A percentile compares a stretch with the other conserved stretches of the same genome.
Conservation (phyloP, 2,329 filamentous ascomycete species). For the Arthrobotrys conoides region DNA sequence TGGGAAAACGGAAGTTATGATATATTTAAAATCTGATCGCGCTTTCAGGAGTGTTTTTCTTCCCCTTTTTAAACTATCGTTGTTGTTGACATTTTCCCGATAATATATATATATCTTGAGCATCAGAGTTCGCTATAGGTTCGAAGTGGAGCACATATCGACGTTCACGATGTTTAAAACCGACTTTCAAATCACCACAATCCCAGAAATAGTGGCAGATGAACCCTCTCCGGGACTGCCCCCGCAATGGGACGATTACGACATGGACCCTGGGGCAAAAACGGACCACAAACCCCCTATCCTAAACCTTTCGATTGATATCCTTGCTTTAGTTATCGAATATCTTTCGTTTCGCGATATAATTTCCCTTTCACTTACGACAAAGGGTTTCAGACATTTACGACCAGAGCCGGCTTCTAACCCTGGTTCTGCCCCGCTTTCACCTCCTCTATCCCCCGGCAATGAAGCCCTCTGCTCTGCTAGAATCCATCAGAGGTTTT, state of each 20-base stretch:
- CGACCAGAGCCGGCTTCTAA: conserved; percentile 32
- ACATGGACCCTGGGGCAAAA: conserved; percentile 34
- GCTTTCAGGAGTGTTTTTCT: conserved; percentile 20
- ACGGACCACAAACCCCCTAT: conserved; percentile 33
- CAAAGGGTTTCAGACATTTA: conserved; percentile 50
- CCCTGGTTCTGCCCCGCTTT: conserved; percentile 30
- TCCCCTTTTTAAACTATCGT: conserved; percentile 22
- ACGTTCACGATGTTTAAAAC: conserved; percentile 42
- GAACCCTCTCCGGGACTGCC: conserved; percentile 37
- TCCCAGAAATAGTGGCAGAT: conserved; percentile 34
- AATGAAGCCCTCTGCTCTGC: conserved; percentile 48
- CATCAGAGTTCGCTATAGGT: not conserved
- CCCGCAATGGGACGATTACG: conserved; percentile 23
- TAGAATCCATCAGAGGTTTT: conserved; percentile 54
- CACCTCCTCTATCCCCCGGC: conserved; percentile 47
- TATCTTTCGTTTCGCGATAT: conserved; percentile 46
- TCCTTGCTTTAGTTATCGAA: conserved; percentile 45
- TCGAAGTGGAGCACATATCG: not conserved
- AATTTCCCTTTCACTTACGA: conserved; percentile 52
- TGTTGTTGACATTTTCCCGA: not conserved
- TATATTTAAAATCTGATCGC: conserved; percentile 57
- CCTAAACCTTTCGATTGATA: conserved; percentile 47
- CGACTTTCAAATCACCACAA: conserved; percentile 42
- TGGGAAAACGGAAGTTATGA: conserved; percentile 27
- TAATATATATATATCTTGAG: not conserved